These are phyloP conservation scores for Nicotiana otophora DNA, from an alignment of 257 asterid genomes.

Conservation along the genomic window DNA sequence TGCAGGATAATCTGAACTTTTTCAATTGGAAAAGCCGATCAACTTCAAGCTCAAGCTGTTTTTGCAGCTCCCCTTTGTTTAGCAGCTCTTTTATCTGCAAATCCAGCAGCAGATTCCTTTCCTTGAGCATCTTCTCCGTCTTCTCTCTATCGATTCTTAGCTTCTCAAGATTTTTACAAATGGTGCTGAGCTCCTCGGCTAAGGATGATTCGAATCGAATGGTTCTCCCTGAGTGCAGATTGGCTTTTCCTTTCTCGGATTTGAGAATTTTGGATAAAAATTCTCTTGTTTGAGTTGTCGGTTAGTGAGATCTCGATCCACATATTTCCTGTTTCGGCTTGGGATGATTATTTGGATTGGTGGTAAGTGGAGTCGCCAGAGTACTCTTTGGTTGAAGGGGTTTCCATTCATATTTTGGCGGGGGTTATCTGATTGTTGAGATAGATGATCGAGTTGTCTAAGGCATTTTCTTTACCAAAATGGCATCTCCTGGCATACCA, in stretches of 20 bases:
- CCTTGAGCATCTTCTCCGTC: constrained; percentile 45
- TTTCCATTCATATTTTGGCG: neutral
- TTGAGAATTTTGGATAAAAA: neutral
- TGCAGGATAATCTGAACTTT: constrained; percentile 59
- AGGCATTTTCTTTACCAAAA: neutral
- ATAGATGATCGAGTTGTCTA: neutral
- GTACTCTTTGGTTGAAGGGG: neutral
- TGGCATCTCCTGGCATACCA: neutral
- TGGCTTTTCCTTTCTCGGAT: neutral
- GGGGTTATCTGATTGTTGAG: neutral
- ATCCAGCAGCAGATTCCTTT: constrained; percentile 43
- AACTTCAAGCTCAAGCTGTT: constrained; percentile 73
- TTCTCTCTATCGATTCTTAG: constrained; percentile 47
- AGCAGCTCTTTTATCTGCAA: constrained; percentile 49
- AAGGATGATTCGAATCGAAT: constrained; percentile 38
- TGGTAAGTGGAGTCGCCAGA: neutral
- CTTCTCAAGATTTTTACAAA: constrained; percentile 57
- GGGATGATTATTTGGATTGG: neutral
- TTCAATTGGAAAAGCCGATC: constrained; percentile 77
- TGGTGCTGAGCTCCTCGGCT: constrained; percentile 68
- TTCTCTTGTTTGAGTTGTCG: constrained; percentile 3
- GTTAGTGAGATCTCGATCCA: neutral
- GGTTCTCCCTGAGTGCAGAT: neutral
- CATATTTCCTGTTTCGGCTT: neutral
- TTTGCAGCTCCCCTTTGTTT: constrained; percentile 60